Evolutionary conservation across 495 filamentous ascomycete genomes (phyloP).

Genomic region (Xylaria curta): DNA sequence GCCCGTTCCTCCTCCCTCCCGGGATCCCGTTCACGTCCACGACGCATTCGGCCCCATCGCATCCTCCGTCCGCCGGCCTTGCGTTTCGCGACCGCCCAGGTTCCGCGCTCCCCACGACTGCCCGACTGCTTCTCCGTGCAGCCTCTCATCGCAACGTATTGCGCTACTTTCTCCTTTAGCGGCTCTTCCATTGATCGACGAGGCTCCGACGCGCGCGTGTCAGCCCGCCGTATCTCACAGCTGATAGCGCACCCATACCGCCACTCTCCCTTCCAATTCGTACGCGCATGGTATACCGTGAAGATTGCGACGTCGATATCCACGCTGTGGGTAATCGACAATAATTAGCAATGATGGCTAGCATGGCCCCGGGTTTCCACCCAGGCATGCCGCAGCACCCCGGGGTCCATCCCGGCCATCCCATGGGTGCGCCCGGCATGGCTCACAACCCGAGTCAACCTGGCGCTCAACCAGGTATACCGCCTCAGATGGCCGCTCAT

Average conservation of each 20-base stretch:
- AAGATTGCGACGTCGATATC: conserved; percentile 51
- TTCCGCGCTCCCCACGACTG: conserved; percentile 15
- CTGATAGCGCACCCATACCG: background rate
- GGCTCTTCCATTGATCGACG: background rate
- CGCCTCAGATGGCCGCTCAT: conserved; percentile 73
- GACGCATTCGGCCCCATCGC: conserved; percentile 17
- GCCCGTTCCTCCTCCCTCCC: background rate
- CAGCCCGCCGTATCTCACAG: background rate
- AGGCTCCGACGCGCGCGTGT: conserved; percentile 10
- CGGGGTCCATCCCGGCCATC: conserved; percentile 77
- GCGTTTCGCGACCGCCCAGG: conserved; percentile 2
- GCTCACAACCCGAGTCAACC: conserved; percentile 71
- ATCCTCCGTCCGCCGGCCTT: background rate
- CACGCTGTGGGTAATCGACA: conserved; percentile 59
- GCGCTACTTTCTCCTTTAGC: background rate
- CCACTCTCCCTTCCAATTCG: background rate
- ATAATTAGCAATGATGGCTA: conserved; percentile 65
- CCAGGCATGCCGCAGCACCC: conserved; percentile 76
- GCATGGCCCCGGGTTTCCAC: conserved; percentile 73
- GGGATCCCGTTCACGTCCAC: background rate
- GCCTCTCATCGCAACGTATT: background rate
- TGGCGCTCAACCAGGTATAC: conserved; percentile 69
- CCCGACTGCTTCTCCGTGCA: background rate
- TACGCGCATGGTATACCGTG: conserved; percentile 54
- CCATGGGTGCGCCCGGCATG: conserved; percentile 66